Evolutionary conservation across 352 stramenopile species (phyloP), one percentile per base, ranked within the genome.

Genomic region (Halophytophthora polymorphica): DNA sequence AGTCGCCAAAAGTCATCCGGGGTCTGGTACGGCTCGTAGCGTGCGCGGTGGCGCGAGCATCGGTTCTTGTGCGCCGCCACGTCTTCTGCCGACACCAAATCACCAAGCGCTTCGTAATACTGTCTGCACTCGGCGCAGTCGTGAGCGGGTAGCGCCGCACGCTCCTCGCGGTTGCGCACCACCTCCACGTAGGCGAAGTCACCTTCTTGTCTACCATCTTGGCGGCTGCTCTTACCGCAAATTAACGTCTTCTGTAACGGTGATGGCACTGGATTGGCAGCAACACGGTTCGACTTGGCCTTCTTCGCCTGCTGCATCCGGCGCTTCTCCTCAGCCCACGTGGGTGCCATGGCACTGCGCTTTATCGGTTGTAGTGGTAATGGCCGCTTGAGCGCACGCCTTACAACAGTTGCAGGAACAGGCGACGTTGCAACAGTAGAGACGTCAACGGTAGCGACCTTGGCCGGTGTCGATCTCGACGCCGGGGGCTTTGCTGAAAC

Each of bases 1-100:
- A 93, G 58, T 19, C 80, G 69, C 83, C 83, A 93, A 50, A 93
- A 93, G 52, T 90, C 83, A 45, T 93, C 80, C 6, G 83, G 83
- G n/a, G 83, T 93, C 36, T 89, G 62, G 55, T 88, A 87, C 19
- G 76, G 80, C 43, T 89, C 66, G 29, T 77, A 88, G 42, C 74
- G 65, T 7, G 83, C 83, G 13, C 83, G 83, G 57, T 93, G 83
- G 7, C 83, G 77, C 25, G 83, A 93, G 50, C 83, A 93, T 31
- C 66, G 71, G 49, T 64, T 54, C 54, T 82, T 83, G 17, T 83
- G 69, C 19, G 58, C 52, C 23, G 42, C 39, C 7, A 66, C 51
- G 31, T 78, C 59, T 11, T 67, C 64, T 8, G 53, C 57, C 6
- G 69, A 41, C 13, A 80, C 61, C 11, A 82, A 31, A 22, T 58